Conservation (phyloP, 805 yeast species). For the Ogataea naganishii region DNA sequence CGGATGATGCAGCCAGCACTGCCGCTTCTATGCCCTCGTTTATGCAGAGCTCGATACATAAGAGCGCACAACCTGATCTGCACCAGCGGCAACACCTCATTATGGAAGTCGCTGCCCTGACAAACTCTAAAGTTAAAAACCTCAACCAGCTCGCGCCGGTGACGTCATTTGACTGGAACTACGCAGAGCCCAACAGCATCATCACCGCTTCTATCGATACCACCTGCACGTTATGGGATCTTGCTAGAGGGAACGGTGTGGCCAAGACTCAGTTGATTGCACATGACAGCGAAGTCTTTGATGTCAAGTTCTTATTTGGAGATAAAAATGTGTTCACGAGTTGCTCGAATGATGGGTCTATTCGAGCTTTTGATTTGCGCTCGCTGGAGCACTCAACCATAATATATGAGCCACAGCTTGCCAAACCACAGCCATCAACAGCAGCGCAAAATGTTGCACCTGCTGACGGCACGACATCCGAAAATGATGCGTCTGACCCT, state of each 20-base stretch:
- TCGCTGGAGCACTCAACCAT: constrained; percentile 90
- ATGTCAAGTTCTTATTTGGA: constrained; percentile 74
- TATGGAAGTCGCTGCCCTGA: constrained; percentile 30
- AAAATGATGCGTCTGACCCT: background rate
- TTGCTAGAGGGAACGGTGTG: constrained; percentile 45
- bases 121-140: constrained; percentile 33
- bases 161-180: constrained; percentile 92
- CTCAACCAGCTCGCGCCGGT: constrained; percentile 70
- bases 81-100: constrained; percentile 1
- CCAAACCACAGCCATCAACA: constrained; percentile 5
- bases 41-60: too few species aligned
- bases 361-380: constrained; percentile 84
- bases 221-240: constrained; percentile 95
- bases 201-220: constrained; percentile 91
- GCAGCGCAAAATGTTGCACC: too few species aligned
- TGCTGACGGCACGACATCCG: constrained; percentile 3
- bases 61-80: too few species aligned
- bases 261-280: constrained; percentile 94
- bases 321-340: constrained; percentile 77
- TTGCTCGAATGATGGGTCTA: constrained; percentile 93
- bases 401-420: constrained; percentile 67
- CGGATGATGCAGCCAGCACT: constrained; percentile 5
- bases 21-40: background rate
- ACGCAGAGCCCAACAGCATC: constrained; percentile 54
- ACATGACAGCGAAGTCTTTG: constrained; percentile 92